phyloP scores from a whole-genome alignment of 2,329 filamentous ascomycete genomes.

The Arthrinium puccinioides region DNA sequence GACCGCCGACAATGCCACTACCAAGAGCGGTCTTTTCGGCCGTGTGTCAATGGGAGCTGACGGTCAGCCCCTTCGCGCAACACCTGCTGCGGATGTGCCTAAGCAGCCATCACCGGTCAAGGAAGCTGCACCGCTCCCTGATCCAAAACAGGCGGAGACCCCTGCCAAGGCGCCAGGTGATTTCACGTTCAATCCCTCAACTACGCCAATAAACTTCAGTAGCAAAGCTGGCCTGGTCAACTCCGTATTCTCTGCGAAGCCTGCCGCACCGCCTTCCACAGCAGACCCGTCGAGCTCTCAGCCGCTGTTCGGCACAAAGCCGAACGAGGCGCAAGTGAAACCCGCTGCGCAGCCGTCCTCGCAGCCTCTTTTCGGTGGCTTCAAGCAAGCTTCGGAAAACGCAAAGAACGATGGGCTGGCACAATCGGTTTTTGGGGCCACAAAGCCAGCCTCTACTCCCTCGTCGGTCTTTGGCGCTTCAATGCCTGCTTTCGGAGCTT shows the following conservation, averaged over 20 bases:
- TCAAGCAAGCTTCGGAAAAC: slow-evolving; percentile 11
- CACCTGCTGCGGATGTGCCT: slow-evolving; percentile 12
- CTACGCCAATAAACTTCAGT: slow-evolving; percentile 21
- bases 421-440: slow-evolving; percentile 14
- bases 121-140: slow-evolving; percentile 4
- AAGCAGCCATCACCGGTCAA: slow-evolving; percentile 7
- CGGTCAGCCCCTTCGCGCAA: slow-evolving; percentile 21
- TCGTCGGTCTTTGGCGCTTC: slow-evolving; percentile 7
- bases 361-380: slow-evolving; percentile 11
- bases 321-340: slow-evolving; percentile 12
- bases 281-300: background rate
- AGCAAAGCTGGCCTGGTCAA: background rate
- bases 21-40: slow-evolving; percentile 23
- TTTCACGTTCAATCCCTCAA: slow-evolving; percentile 23
- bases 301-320: slow-evolving; percentile 27
- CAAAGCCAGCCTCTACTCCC: slow-evolving; percentile 10
- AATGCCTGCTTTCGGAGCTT: slow-evolving; percentile 7
- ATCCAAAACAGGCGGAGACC: slow-evolving; percentile 12
- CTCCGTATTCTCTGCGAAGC: slow-evolving; percentile 26
- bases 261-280: slow-evolving; percentile 9
- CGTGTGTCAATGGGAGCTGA: slow-evolving; percentile 23
- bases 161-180: slow-evolving; percentile 22
- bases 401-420: slow-evolving; percentile 5
- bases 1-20: slow-evolving; percentile 8
- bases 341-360: slow-evolving; percentile 9